Evolutionary conservation across 2,329 filamentous ascomycete genomes (phyloP), one percentile per base, ranked within the genome.

Genomic region (Plectosphaerella sp.): DNA sequence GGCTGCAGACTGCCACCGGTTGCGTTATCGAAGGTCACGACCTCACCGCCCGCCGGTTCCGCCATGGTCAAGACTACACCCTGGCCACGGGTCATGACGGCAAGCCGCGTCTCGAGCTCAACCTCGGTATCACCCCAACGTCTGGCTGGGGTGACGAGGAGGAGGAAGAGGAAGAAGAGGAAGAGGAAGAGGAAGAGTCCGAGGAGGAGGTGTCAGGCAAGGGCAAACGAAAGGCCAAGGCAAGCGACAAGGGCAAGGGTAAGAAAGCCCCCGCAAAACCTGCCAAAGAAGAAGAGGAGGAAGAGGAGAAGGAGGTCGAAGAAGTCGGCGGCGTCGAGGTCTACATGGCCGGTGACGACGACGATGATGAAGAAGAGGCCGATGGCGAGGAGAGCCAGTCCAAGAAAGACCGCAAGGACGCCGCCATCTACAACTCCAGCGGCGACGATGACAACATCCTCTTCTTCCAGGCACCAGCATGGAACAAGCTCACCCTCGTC

Each of bases 401-500:
- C 39, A 86, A 87, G 20, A 74, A 76, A 42, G 80, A 84, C 24
- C 79, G 77, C 12, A 90, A 58, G 42, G 56, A 58, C 67, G 92
- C 93, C 1, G 94, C 94, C 9, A 81, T 99, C 48, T 99, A 99
- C 77, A 87, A 87, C 67, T 80, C 88, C 1, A 79, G 81, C 49
- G 79, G 83, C 41, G 93, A 95, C 50, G 92, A 96, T 47, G 80
- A 84, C 71, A 84, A 83, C 66, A 83, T 84, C 57, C 72, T 84
- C 46, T 84, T 84, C 69, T 83, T 81, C 74, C 80, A 84, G 67
- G 76, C 77, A 9, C 77, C 80, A 1, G 68, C 80, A 15, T 99
- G 94, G 94, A 97, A 97, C 69, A 90, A 88, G 58, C 78, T 99
- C 74, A 91, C 87, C 58, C 83, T 99, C 58, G 94, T 97, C 33